Evolutionary conservation across 2,329 filamentous ascomycete species (phyloP).

Genomic region (Dactylella cylindrospora): DNA sequence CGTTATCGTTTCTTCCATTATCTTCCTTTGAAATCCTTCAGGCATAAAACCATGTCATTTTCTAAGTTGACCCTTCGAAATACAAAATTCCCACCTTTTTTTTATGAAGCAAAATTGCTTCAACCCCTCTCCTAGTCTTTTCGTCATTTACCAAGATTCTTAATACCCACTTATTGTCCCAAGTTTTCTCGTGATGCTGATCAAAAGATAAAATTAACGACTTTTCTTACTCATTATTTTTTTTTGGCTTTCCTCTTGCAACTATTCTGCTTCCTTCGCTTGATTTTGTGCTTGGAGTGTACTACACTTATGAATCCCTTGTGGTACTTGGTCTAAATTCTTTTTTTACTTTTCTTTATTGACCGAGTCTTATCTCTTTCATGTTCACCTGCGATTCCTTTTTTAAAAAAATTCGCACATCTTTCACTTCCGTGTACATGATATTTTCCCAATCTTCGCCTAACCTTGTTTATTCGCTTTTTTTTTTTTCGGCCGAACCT

Average conservation of each 20-base stretch:
- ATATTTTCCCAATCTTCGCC: too few relatives aligned
- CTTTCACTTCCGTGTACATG: constrained; percentile 29
- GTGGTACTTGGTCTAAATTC: not conserved
- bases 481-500: constrained; percentile 13
- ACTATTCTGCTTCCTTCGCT: not conserved
- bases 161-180: constrained; percentile 1
- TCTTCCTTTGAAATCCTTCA: not conserved
- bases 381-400: not conserved
- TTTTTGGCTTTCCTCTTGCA: not conserved
- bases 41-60: constrained; percentile 38
- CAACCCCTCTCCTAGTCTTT: constrained; percentile 3
- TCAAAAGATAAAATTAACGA: constrained; percentile 28
- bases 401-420: not conserved
- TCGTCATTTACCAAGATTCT: constrained; percentile 6
- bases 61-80: constrained; percentile 58
- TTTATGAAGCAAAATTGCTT: not conserved
- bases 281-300: not conserved
- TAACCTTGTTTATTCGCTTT: too few relatives aligned
- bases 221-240: constrained; percentile 15
- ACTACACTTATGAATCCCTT: not conserved
- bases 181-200: constrained; percentile 12
- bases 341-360: not conserved
- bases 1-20: constrained; percentile 52
- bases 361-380: not conserved
- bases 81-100: constrained; percentile 48